These are phyloP conservation scores for Setaria italica DNA, from an alignment of 202 grass and related monocot genomes.

Conservation along the genomic window DNA sequence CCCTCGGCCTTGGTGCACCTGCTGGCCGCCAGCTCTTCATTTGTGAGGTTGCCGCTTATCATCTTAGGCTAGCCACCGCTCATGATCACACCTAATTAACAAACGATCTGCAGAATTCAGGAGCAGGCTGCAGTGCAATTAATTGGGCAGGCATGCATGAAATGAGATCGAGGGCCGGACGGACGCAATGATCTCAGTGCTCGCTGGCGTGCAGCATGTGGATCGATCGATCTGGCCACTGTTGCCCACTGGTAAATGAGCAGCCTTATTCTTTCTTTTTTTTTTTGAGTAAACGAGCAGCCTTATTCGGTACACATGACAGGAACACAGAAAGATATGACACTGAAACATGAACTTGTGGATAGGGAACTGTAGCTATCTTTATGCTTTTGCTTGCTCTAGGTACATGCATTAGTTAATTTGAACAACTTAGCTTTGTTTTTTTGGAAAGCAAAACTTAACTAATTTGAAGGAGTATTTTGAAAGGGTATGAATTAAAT, in stretches of 20 bases:
- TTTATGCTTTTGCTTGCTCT: background rate
- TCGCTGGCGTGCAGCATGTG: background rate
- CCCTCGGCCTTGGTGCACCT: constrained; percentile 35
- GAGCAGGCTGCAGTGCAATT: background rate
- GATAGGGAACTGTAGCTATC: constrained; percentile 26
- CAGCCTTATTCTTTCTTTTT: background rate
- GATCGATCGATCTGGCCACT: constrained; percentile 5
- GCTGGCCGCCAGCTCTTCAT: constrained; percentile 38
- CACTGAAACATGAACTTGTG: constrained; percentile 30
- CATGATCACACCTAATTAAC: constrained; percentile 42
- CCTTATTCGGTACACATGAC: constrained; percentile 38
- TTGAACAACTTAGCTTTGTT: too few species aligned
- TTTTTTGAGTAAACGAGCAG: constrained; percentile 10
- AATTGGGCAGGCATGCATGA: constrained; percentile 40
- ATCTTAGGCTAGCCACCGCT: constrained; percentile 25
- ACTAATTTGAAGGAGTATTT: background rate
- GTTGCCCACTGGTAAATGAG: constrained; percentile 26
- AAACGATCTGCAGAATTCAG: constrained; percentile 3
- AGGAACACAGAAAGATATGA: constrained; percentile 28
- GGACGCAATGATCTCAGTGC: constrained; percentile 26
- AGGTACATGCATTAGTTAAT: too few species aligned
- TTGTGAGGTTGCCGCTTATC: constrained; percentile 47
- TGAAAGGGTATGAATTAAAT: background rate
- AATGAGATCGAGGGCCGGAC: constrained; percentile 30
- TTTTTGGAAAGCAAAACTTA: too few species aligned